Evolutionary conservation across 2,329 filamentous ascomycete species (phyloP).

Genomic region (Samsoniella hepiali): DNA sequence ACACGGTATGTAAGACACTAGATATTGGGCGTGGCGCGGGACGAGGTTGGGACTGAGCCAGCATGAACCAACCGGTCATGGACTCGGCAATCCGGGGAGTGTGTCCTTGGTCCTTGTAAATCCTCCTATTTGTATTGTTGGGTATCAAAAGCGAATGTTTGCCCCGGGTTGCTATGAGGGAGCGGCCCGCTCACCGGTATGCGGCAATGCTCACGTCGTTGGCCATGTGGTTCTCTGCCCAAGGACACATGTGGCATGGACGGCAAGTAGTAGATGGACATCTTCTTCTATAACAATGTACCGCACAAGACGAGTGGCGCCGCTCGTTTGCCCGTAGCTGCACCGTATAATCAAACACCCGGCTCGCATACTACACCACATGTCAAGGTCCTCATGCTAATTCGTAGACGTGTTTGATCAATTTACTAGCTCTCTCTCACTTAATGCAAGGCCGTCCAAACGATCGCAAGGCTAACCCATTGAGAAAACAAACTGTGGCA

Average conservation of each 20-base stretch:
- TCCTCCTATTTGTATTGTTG: no score
- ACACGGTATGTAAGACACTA: constrained; percentile 15
- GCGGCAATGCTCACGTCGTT: background rate
- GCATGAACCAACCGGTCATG: background rate
- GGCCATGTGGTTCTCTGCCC: background rate
- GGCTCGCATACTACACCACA: background rate
- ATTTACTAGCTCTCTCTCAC: background rate
- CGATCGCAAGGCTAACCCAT: background rate
- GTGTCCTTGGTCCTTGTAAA: background rate
- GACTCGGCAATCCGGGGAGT: no score
- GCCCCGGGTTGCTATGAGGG: no score
- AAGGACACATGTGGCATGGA: background rate
- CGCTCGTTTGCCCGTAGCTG: no score
- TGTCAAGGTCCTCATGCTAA: no score
- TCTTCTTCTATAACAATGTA: no score
- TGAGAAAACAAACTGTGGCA: background rate
- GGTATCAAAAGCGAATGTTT: no score
- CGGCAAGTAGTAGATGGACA: background rate
- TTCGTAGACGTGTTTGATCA: background rate
- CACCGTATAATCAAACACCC: no score
- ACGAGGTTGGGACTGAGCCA: background rate
- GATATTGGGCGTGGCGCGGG: background rate
- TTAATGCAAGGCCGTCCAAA: background rate
- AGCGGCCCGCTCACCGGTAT: background rate
- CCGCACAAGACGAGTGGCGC: no score